Percentiles rank a stretch among this genome's conserved stretches.
phyloP scores from a whole-genome alignment of 495 filamentous ascomycete genomes.

The Oleoguttula mirabilis region DNA sequence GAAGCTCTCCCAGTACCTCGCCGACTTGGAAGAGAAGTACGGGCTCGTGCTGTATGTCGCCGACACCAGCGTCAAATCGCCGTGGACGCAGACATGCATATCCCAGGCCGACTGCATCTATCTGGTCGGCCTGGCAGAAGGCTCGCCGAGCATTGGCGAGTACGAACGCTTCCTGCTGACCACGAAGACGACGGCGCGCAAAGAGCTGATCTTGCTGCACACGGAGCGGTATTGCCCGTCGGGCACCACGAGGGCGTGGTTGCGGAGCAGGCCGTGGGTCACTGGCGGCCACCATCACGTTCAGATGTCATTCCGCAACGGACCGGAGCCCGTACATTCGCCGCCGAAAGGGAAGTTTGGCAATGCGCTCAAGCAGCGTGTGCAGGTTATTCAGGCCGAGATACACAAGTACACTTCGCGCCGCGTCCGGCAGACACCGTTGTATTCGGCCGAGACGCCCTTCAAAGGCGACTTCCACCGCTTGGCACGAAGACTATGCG shows the following conservation, averaged over 20 bases:
- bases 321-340: conserved; percentile 62
- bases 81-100: conserved; percentile 98
- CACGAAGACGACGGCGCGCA: conserved; percentile 92
- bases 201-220: conserved; percentile 88
- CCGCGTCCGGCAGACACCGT: conserved; percentile 68
- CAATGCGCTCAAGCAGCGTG: conserved; percentile 77
- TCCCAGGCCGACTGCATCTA: conserved; percentile 91
- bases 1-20: conserved; percentile 89
- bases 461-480: conserved; percentile 97
- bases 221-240: conserved; percentile 76
- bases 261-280: conserved; percentile 91
- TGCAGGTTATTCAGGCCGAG: conserved; percentile 89
- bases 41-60: conserved; percentile 92
- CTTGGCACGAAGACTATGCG: conserved; percentile 78
- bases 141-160: conserved; percentile 79
- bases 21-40: conserved; percentile 94
- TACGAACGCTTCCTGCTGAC: conserved; percentile 91
- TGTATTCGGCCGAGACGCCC: conserved; percentile 81
- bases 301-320: conserved; percentile 84
- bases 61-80: conserved; percentile 91
- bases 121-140: conserved; percentile 82
- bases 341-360: conserved; percentile 60
- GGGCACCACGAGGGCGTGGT: conserved; percentile 76
- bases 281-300: conserved; percentile 98
- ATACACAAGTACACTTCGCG: conserved; percentile 95